phyloP scores from a whole-genome alignment of 805 yeast species.

The Saitoella complicata region DNA sequence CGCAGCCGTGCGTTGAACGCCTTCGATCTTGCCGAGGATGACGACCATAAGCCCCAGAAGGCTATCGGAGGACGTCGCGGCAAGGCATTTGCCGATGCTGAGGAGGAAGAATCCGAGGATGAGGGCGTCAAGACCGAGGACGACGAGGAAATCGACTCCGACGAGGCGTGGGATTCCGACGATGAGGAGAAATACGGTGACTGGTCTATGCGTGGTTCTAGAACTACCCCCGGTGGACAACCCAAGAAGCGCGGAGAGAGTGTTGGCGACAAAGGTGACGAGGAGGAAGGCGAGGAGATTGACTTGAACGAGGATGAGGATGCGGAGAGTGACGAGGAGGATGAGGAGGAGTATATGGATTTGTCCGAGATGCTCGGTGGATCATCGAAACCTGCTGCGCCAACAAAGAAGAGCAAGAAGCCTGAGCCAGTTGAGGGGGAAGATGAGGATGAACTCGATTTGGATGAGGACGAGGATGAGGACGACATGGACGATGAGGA shows the following conservation, averaged over 20 bases:
- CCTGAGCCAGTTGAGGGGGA: slow-evolving; percentile 11
- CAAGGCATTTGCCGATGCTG: neutral
- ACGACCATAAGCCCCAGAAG: too few relatives aligned
- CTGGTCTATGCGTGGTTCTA: slow-evolving; percentile 6
- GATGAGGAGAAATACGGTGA: slow-evolving; percentile 7
- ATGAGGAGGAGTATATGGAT: slow-evolving; percentile 9
- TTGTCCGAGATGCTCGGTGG: too few relatives aligned
- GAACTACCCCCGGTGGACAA: neutral
- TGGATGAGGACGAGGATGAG: slow-evolving; percentile 2
- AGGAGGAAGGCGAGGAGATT: neutral
- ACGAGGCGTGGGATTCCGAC: slow-evolving; percentile 39
- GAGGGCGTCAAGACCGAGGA: slow-evolving; percentile 5
- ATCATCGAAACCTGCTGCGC: neutral
- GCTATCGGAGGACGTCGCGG: too few relatives aligned
- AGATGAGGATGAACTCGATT: neutral
- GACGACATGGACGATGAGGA: slow-evolving; percentile 3
- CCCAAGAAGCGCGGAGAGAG: neutral
- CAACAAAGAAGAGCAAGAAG: slow-evolving; percentile 1
- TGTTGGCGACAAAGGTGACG: slow-evolving; percentile 11
- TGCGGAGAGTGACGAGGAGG: slow-evolving; percentile 12
- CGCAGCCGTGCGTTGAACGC: too few relatives aligned
- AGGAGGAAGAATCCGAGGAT: neutral
- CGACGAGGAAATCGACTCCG: slow-evolving; percentile 51
- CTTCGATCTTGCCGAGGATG: too few relatives aligned
- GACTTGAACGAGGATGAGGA: slow-evolving; percentile 8